Evolutionary conservation across 2,329 filamentous ascomycete genomes (phyloP).

Genomic region (Phaeomoniella chlamydospora): DNA sequence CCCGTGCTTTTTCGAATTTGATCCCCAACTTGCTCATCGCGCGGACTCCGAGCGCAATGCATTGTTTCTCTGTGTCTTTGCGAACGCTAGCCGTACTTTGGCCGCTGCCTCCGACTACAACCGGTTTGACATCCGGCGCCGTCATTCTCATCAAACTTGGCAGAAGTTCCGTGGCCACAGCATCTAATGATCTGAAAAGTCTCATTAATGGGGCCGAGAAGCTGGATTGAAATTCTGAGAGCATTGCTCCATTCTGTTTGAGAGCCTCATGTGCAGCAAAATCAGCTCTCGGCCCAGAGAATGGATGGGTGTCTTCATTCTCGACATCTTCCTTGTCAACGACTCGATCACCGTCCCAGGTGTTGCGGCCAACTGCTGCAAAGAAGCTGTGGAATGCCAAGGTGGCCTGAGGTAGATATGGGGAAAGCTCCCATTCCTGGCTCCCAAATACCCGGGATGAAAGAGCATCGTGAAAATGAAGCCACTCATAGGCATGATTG

Average conservation of each 20-base stretch:
- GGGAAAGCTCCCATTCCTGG: constrained; percentile 83
- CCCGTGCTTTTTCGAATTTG: constrained; percentile 61
- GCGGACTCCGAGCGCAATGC: constrained; percentile 66
- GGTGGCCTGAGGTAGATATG: constrained; percentile 75
- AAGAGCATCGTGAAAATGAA: constrained; percentile 80
- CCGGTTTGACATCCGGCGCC: constrained; percentile 79
- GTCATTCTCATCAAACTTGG: constrained; percentile 69
- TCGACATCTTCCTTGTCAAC: constrained; percentile 31
- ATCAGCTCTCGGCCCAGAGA: constrained; percentile 68
- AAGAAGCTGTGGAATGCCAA: constrained; percentile 89
- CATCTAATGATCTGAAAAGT: constrained; percentile 63
- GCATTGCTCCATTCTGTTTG: constrained; percentile 60
- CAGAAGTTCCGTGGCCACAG: constrained; percentile 66
- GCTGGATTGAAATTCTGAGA: constrained; percentile 59
- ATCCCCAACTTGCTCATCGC: constrained; percentile 76
- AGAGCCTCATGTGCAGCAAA: constrained; percentile 67
- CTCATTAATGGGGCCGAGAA: constrained; percentile 59
- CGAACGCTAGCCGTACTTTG: constrained; percentile 65
- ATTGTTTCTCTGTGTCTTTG: constrained; percentile 67
- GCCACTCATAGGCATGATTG: constrained; percentile 77
- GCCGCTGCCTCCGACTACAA: constrained; percentile 58
- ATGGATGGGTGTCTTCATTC: constrained; percentile 44
- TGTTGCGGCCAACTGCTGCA: constrained; percentile 47
- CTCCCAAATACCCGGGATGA: constrained; percentile 64
- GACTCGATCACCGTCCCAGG: constrained; percentile 21